Evolutionary conservation across 2,329 filamentous ascomycete species (phyloP).

Genomic region (Zasmidium cellare): DNA sequence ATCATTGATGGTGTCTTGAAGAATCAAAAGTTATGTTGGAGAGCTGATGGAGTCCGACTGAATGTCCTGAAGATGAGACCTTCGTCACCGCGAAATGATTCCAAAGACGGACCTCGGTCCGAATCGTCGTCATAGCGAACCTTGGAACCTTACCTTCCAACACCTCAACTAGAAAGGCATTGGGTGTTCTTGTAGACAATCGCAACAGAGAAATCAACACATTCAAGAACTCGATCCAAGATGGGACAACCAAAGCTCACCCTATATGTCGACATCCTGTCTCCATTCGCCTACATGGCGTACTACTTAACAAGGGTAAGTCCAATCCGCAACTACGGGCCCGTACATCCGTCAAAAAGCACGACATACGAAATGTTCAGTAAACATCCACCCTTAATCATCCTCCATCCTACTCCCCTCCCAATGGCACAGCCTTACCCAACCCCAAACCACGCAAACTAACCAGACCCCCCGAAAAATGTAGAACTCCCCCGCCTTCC

Average conservation of each 20-base stretch:
- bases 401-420: neutral
- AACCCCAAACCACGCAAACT: neutral
- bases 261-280: constrained; percentile 60
- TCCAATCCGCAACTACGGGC: constrained; percentile 12
- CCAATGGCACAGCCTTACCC: neutral
- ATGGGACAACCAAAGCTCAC: constrained; percentile 45
- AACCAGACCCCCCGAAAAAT: neutral
- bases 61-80: no score
- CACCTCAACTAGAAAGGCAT: no score
- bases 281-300: constrained; percentile 61
- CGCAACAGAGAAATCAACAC: no score
- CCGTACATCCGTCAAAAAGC: constrained; percentile 3
- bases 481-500: constrained; percentile 58
- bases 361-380: constrained; percentile 1
- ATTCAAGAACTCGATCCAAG: neutral
- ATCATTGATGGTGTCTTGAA: no score
- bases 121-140: no score
- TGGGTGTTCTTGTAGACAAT: no score
- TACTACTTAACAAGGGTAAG: constrained; percentile 57
- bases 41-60: no score
- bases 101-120: no score
- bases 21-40: no score
- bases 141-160: no score
- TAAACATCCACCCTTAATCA: constrained; percentile 1
- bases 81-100: no score